phyloP scores from a whole-genome alignment of 1,284 basidiomycete species.

The Xerocomus minutiporus region DNA sequence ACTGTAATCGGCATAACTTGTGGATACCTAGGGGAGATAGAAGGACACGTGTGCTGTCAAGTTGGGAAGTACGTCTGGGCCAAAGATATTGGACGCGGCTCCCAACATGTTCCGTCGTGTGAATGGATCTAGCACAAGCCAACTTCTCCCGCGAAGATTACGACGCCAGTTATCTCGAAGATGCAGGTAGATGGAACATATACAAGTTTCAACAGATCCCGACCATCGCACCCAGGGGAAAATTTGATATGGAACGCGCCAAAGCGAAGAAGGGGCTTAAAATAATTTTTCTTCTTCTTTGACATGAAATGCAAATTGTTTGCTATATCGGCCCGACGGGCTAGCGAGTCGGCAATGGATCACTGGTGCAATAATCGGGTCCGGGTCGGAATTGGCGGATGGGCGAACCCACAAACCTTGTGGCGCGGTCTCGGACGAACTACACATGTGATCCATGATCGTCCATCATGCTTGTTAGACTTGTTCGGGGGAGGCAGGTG shows the following conservation, averaged over 20 bases:
- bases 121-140: conserved; percentile 15
- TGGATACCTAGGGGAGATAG: conserved; percentile 6
- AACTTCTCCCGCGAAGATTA: conserved; percentile 34
- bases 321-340: neutral
- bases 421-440: conserved; percentile 5
- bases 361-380: neutral
- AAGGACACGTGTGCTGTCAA: conserved; percentile 7
- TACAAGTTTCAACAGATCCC: neutral
- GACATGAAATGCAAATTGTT: neutral
- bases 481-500: conserved; percentile 4
- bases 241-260: neutral
- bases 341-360: neutral
- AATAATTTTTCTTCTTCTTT: neutral
- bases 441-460: conserved; percentile 1
- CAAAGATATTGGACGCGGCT: conserved; percentile 9
- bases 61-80: conserved; percentile 3
- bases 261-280: neutral
- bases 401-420: conserved; percentile 6
- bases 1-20: neutral
- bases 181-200: too few species aligned
- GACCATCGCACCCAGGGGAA: conserved; percentile 2
- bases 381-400: conserved; percentile 1
- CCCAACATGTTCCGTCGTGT: conserved; percentile 11
- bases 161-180: neutral
- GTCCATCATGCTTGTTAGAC: neutral